Conservation (phyloP, 805 yeast genomes). For the Starmerella vitae region DNA sequence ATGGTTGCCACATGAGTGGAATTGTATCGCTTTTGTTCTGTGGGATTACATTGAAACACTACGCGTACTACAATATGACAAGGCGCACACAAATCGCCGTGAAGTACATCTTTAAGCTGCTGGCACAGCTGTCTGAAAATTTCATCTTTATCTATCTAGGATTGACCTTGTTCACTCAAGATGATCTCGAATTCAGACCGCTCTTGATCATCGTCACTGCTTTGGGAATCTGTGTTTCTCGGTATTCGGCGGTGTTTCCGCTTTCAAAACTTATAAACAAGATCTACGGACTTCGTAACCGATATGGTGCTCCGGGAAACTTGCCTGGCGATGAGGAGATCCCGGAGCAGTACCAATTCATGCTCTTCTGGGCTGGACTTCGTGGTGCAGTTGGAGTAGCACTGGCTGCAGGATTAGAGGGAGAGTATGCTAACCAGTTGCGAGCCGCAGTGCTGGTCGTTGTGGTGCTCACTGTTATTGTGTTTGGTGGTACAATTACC, state of each 20-base stretch:
- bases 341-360: constrained; percentile 90
- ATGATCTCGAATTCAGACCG: constrained; percentile 89
- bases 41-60: constrained; percentile 92
- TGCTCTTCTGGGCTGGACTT: constrained; percentile 99
- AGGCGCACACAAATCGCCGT: constrained; percentile 93
- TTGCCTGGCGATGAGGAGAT: constrained; percentile 49
- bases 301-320: constrained; percentile 4
- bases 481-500: constrained; percentile 97
- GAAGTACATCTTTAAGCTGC: constrained; percentile 80
- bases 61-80: constrained; percentile 95
- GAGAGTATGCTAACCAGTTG: constrained; percentile 76
- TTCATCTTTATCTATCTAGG: constrained; percentile 94
- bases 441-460: constrained; percentile 93
- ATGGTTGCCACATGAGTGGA: constrained; percentile 99
- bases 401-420: constrained; percentile 91
- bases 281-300: constrained; percentile 46
- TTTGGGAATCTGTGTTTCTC: constrained; percentile 77
- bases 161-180: constrained; percentile 87
- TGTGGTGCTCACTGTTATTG: constrained; percentile 87
- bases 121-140: constrained; percentile 92
- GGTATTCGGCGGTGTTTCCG: constrained; percentile 98
- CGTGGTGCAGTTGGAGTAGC: constrained; percentile 99
- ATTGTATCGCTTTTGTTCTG: constrained; percentile 88
- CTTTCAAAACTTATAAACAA: constrained; percentile 72
- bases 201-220: constrained; percentile 80